Base-by-base conservation (phyloP, 2,329 filamentous ascomycete genomes). In the Rhinocladiella similis region DNA sequence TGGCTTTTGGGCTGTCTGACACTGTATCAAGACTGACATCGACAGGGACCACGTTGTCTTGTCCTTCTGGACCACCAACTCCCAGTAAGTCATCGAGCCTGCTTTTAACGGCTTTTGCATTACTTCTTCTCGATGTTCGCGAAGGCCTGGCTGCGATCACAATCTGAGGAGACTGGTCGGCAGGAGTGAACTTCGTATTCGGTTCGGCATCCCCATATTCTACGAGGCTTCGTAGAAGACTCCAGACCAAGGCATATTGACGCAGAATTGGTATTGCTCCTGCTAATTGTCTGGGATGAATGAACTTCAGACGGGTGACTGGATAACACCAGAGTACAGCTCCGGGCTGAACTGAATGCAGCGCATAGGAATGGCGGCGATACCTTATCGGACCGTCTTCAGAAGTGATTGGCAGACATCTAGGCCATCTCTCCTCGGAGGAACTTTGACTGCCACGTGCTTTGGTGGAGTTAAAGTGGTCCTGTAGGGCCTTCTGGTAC, bases 1-100 rank as follows among this genome's bases (percentile, higher is more conserved):
- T 53, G n/a, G 58, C 54, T 41, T 62, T 60, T 14, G 51, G 50
- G 7, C 54, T 18, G 48, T 60, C 59, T 18, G 60, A 65, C 18
- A 62, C 48, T 14, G 62, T 25, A 47, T 65, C 63, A 7, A 65
- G 45, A 22, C 38, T 60, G 35, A 65, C 35, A 48, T 64, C 62
- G 13, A 65, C 54, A 4, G 59, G 57, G 18, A 63, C 50, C 7
- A 47, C 36, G 3, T 62, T 46, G 13, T 50, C 20, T 16, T 16
- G 10, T 20, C n/a, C 33, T 25, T 27, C 35, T 47, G 29, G 13
- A 27, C 6, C 39, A 14, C 38, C 14, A 10, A 49, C 52, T 35
- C 62, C 61, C 20, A 76, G 75, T 16, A 93, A 77, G 12, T 77
- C 78, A 18, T 78, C 73, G 56, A 85, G 81, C 67, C 89, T 87